Evolutionary conservation across 257 asterid genomes (phyloP).

Genomic region (Solanum appendiculatum): DNA sequence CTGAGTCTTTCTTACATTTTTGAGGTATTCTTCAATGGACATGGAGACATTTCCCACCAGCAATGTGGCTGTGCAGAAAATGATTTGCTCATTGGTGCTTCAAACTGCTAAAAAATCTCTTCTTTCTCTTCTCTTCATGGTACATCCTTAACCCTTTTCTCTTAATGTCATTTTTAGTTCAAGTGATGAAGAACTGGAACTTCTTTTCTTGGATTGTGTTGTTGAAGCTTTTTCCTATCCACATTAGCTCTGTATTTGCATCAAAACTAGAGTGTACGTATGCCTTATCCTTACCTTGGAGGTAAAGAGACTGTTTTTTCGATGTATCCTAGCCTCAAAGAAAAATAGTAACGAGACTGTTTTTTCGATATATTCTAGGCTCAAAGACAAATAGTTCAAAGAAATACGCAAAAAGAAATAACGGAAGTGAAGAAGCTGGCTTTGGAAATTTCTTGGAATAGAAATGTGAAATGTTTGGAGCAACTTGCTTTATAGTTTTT

Average conservation of each 20-base stretch:
- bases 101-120: constrained; percentile 12
- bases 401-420: background rate
- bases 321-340: background rate
- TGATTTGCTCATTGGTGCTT: constrained; percentile 17
- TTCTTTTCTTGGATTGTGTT: background rate
- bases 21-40: constrained; percentile 16
- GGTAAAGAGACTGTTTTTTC: background rate
- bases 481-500: background rate
- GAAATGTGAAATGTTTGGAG: background rate
- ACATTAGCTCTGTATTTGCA: background rate
- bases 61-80: constrained; percentile 7
- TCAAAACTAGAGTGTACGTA: background rate
- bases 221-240: background rate
- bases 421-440: background rate
- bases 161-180: background rate
- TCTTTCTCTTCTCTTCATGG: constrained; percentile 29
- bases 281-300: background rate
- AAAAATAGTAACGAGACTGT: background rate
- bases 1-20: background rate
- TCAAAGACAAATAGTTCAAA: background rate
- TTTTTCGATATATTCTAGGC: background rate
- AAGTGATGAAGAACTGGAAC: background rate
- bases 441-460: background rate
- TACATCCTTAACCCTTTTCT: constrained; percentile 11
- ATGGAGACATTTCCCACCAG: constrained; percentile 13